Evolutionary conservation across 345 rosid species (phyloP).

Genomic region (Euphorbia peplus): DNA sequence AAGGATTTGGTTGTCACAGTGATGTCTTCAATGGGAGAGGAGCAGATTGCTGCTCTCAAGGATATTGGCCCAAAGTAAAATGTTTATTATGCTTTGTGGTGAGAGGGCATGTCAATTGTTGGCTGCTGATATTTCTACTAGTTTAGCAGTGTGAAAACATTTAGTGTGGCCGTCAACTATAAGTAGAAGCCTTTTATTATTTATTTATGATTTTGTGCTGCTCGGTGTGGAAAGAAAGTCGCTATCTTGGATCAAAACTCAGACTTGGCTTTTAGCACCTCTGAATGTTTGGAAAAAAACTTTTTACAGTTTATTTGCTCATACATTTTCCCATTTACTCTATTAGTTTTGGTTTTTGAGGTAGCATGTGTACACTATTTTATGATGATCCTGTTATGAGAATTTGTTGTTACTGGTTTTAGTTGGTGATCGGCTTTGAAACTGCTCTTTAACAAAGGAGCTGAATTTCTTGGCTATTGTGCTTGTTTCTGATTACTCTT

Average conservation of each 20-base stretch:
- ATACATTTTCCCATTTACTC: neutral
- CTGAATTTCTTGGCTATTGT: too few relatives aligned
- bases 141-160: conserved; percentile 10
- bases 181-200: conserved; percentile 9
- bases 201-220: conserved; percentile 15
- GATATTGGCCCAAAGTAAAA: conserved; percentile 29
- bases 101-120: neutral
- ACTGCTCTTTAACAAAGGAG: too few relatives aligned
- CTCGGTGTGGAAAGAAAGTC: conserved; percentile 14
- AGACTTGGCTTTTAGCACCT: conserved; percentile 8
- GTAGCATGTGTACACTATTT: neutral
- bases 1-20: conserved; percentile 34
- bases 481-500: too few relatives aligned
- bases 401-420: neutral
- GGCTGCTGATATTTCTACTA: conserved; percentile 18
- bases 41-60: conserved; percentile 35
- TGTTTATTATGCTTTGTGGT: neutral
- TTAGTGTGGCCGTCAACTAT: conserved; percentile 8
- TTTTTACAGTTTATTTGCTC: neutral
- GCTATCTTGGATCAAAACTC: neutral
- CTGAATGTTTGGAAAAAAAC: conserved; percentile 11
- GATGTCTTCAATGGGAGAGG: conserved; percentile 36
- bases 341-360: neutral
- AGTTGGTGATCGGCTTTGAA: neutral
- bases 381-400: neutral